Conservation (phyloP, 352 stramenopile species). For the Phytophthora parvispora region DNA sequence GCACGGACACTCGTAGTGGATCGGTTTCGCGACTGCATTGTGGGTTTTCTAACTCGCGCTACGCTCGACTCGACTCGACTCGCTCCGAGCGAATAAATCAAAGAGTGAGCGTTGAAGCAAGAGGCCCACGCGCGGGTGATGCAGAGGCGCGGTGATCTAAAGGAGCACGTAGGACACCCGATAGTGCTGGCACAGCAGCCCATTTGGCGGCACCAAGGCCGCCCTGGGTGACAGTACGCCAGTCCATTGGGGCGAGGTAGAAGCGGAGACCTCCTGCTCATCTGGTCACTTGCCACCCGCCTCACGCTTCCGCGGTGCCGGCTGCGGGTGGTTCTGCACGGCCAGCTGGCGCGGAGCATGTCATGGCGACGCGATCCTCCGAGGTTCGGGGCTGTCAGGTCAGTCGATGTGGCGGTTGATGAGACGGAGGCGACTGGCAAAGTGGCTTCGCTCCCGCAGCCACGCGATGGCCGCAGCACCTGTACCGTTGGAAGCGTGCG, state of each 20-base stretch:
- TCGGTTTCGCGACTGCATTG: conserved; percentile 15
- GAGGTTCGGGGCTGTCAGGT: no score
- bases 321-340: conserved; percentile 14
- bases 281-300: conserved; percentile 31
- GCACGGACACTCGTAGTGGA: neutral
- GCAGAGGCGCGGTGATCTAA: conserved; percentile 29
- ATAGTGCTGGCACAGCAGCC: conserved; percentile 25
- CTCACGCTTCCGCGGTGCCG: conserved; percentile 28
- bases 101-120: conserved; percentile 36
- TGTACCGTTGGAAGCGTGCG: conserved; percentile 18
- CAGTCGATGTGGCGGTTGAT: conserved; percentile 14
- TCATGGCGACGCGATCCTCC: conserved; percentile 1
- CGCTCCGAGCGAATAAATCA: conserved; percentile 22
- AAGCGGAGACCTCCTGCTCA: conserved; percentile 34
- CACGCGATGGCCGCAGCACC: conserved; percentile 20
- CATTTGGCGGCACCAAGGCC: conserved; percentile 15
- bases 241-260: conserved; percentile 13
- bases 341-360: conserved; percentile 17
- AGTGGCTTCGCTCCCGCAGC: conserved; percentile 17
- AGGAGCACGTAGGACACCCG: conserved; percentile 15
- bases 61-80: conserved; percentile 17
- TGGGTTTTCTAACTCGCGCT: conserved; percentile 11
- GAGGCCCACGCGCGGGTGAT: neutral
- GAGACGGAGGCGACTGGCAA: conserved; percentile 17
- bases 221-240: conserved; percentile 1